Percentiles rank a stretch among this genome's conserved stretches.
These are phyloP conservation scores for Xylariomycetidae sp. DNA, from an alignment of 2,329 filamentous ascomycete species.

Conservation along the genomic window DNA sequence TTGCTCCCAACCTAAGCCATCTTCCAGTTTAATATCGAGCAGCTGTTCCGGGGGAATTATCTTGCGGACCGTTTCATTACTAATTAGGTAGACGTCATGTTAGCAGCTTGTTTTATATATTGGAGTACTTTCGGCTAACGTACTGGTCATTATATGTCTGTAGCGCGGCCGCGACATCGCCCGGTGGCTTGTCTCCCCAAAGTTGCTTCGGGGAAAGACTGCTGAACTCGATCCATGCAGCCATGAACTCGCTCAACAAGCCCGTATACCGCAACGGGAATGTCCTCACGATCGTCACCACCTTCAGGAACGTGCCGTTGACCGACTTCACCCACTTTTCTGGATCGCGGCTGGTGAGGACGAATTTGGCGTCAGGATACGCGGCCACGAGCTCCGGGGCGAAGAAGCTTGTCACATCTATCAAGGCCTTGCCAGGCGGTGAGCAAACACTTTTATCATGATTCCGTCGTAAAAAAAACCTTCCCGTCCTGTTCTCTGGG, in stretches of 20 bases:
- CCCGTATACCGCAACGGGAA: background rate
- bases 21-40: slow-evolving; percentile 10
- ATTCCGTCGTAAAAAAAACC: background rate
- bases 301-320: background rate
- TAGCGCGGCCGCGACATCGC: too few relatives aligned
- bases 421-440: too few relatives aligned
- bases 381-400: slow-evolving; percentile 3
- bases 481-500: too few relatives aligned
- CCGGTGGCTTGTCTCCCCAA: too few relatives aligned
- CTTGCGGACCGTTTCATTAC: slow-evolving; percentile 6
- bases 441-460: background rate
- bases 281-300: background rate
- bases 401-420: slow-evolving; percentile 5
- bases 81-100: background rate
- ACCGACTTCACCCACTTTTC: slow-evolving; percentile 2
- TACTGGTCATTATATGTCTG: background rate
- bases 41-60: slow-evolving; percentile 11
- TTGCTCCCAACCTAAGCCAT: slow-evolving; percentile 12
- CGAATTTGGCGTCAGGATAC: slow-evolving; percentile 6
- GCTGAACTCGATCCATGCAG: background rate
- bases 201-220: background rate
- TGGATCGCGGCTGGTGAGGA: slow-evolving; percentile 4
- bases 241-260: background rate
- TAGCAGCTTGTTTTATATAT: background rate
- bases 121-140: background rate